phyloP scores from a whole-genome alignment of 768 basidiomycete species.

The Panellus pusillus region DNA sequence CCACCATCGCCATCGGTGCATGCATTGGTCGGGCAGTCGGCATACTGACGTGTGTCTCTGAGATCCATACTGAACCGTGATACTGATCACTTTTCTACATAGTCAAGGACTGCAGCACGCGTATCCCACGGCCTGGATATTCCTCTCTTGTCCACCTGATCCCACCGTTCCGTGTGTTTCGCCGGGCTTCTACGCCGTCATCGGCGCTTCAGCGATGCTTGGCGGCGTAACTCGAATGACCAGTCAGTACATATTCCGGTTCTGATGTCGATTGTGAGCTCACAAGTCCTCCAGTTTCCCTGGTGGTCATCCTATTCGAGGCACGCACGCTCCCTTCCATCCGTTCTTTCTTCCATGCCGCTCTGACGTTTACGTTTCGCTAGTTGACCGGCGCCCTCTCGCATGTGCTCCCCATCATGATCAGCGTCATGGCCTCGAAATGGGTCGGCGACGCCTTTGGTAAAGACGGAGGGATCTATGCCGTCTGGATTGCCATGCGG shows the following conservation, averaged over 20 bases:
- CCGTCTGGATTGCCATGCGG: conserved; percentile 72
- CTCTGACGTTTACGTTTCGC: neutral
- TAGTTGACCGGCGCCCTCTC: conserved; percentile 78
- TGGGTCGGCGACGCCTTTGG: conserved; percentile 75
- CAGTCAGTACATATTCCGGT: too few species aligned
- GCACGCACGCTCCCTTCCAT: conserved; percentile 29
- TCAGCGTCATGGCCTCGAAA: conserved; percentile 74
- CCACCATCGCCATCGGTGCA: conserved; percentile 74
- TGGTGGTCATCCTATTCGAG: conserved; percentile 79
- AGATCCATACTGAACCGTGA: neutral
- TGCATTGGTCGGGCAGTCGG: conserved; percentile 72
- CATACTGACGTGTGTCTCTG: conserved; percentile 53
- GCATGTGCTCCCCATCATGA: conserved; percentile 82
- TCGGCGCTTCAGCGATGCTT: conserved; percentile 75
- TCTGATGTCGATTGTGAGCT: too few species aligned
- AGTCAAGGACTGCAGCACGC: conserved; percentile 69
- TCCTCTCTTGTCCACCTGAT: conserved; percentile 72
- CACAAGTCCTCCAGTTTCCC: conserved; percentile 49
- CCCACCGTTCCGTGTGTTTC: conserved; percentile 66
- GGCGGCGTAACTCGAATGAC: conserved; percentile 80
- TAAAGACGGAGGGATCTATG: conserved; percentile 63
- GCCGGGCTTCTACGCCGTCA: conserved; percentile 76
- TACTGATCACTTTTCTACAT: conserved; percentile 1
- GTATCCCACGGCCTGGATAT: conserved; percentile 69
- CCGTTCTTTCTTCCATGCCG: neutral